Evolutionary conservation across 441 rosid genomes (phyloP).

Genomic region (Bruguiera hainesii): DNA sequence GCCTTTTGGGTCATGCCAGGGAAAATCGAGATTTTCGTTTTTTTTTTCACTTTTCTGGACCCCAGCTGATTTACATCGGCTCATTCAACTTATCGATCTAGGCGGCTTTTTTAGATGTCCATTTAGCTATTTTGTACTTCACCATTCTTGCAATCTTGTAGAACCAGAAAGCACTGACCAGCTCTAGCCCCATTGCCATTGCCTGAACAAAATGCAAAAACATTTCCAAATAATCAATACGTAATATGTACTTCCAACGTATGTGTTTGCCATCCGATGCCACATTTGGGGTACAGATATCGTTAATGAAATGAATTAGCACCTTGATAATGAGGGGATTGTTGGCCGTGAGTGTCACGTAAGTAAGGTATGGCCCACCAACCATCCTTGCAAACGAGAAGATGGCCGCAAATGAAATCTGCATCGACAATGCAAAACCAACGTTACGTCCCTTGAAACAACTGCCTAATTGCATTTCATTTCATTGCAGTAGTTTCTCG

Average conservation of each 20-base stretch:
- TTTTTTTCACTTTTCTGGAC: too few relatives aligned
- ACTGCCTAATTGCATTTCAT: too few relatives aligned
- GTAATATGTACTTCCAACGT: too few relatives aligned
- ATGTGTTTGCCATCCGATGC: too few relatives aligned
- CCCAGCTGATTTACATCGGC: background rate
- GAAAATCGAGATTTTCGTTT: too few relatives aligned
- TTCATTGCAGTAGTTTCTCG: too few relatives aligned
- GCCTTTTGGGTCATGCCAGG: too few relatives aligned
- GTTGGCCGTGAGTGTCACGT: slow-evolving; percentile 41
- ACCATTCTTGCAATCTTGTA: slow-evolving; percentile 71
- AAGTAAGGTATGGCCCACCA: slow-evolving; percentile 63
- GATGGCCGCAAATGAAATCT: slow-evolving; percentile 59
- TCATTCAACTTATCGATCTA: background rate
- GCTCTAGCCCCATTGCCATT: slow-evolving; percentile 69
- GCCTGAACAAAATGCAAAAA: slow-evolving; percentile 32
- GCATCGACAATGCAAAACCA: background rate
- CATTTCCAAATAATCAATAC: background rate
- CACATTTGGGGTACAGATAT: background rate
- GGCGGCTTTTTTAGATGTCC: slow-evolving; percentile 26
- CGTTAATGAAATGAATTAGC: background rate
- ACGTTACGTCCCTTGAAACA: too few relatives aligned
- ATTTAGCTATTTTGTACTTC: slow-evolving; percentile 51
- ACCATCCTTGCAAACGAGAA: slow-evolving; percentile 75
- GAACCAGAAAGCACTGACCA: slow-evolving; percentile 86
- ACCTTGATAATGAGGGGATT: slow-evolving; percentile 73